Base-by-base conservation (phyloP, 2,329 filamentous ascomycete species). In the Chaetomium globosum region DNA sequence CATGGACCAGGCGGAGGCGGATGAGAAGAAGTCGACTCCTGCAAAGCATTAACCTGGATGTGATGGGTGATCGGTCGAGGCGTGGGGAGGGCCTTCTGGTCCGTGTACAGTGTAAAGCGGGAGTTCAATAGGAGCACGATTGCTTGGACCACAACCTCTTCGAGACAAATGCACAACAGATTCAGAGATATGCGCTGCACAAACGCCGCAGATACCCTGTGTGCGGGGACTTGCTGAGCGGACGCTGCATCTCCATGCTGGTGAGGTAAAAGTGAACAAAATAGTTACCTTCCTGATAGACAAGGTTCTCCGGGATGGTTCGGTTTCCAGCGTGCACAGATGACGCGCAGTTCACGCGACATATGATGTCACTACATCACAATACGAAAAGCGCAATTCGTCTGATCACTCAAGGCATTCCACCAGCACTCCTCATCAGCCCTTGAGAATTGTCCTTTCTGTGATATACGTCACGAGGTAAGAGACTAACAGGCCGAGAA, bases 1-100 rank as follows among this genome's bases (percentile, higher is more conserved):
- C 72, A 71, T 83, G 63, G 80, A 82, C 64, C 73, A 76, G 64
- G 78, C 78, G 53, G 78, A 81, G 60, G 73, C 73, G 66, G 76
- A 77, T 10, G 75, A 78, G 71, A 81, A 81, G 76, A 73, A 79
- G 75, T 63, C 51, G 26, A 51, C 28, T 3, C 1, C 65, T 23
- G 65, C 75, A 66, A 79, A 80, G 73, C 78, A 81, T 71, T 81
- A 80, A 71, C 73, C 63, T 59, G 59, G 63, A 31, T 57, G 21
- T 39, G 23, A 4, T 36, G n/a, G 56, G 49, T 13, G 51, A 36
- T 51, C 39, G 56, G 28, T 49, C 57, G 43, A 57, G 57, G 57
- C 52, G 59, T 64, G 53, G 58, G 54, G 57, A 39, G 66, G 64
- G 65, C 54, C 55, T 43, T 8, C 62, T 62, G 55, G 66, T 12